A percentile compares a stretch with the other conserved stretches of the same genome.
Evolutionary conservation across 306 rosid species (phyloP).

Genomic region (Quercus agrifolia): DNA sequence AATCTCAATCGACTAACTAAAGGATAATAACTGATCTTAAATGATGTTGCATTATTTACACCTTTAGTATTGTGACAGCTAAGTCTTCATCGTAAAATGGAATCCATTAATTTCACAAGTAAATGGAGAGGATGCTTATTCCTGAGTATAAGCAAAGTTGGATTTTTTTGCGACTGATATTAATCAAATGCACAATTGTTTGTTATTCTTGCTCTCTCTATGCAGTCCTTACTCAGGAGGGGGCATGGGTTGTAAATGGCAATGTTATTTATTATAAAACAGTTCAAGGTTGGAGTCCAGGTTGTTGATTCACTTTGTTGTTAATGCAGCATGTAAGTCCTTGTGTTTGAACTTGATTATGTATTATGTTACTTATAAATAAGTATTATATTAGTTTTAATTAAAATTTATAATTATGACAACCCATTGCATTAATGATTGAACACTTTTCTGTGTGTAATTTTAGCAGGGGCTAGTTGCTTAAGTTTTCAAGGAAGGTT

Average conservation of each 20-base stretch:
- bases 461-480: background rate
- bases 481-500: background rate
- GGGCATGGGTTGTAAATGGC: background rate
- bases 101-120: too few species aligned
- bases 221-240: background rate
- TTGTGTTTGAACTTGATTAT: background rate
- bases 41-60: too few species aligned
- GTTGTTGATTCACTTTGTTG: background rate
- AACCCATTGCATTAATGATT: background rate
- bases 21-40: too few species aligned
- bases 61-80: too few species aligned
- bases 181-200: constrained; percentile 6
- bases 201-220: background rate
- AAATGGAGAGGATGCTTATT: too few species aligned
- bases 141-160: background rate
- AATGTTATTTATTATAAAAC: background rate
- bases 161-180: constrained; percentile 8
- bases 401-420: background rate
- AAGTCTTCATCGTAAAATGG: too few species aligned
- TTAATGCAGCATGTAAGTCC: background rate
- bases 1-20: background rate
- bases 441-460: background rate
- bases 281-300: background rate
- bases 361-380: background rate
- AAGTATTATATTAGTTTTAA: background rate